A percentile compares a stretch with the other conserved stretches of the same genome.
These are phyloP conservation scores for Fusarium sp. DNA, from an alignment of 2,329 filamentous ascomycete genomes.

Conservation along the genomic window DNA sequence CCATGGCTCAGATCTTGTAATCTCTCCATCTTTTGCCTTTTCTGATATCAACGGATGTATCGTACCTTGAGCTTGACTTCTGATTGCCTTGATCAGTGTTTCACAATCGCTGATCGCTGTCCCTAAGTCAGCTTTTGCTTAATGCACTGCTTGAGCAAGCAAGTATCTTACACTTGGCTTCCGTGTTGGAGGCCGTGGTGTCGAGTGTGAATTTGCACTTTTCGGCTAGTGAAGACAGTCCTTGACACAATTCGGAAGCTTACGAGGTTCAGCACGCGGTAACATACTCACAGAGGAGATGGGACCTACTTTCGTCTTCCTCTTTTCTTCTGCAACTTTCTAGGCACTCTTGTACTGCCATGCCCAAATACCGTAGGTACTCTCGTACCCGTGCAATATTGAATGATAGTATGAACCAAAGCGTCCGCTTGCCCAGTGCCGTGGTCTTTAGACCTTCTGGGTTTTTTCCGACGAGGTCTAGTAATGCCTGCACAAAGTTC, in stretches of 20 bases:
- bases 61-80: no score
- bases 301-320: background rate
- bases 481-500: background rate
- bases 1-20: conserved; percentile 28
- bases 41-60: background rate
- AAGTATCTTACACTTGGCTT: background rate
- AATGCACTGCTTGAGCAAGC: rapidly evolving
- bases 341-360: background rate
- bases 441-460: background rate
- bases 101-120: conserved; percentile 34
- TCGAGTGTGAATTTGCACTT: background rate
- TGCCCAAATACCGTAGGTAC: background rate
- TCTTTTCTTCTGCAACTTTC: background rate
- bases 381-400: conserved; percentile 1
- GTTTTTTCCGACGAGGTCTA: conserved; percentile 11
- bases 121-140: background rate
- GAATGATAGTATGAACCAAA: conserved; percentile 16
- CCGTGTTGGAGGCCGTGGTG: background rate
- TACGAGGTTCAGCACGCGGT: background rate
- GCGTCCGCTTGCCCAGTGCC: conserved; percentile 21
- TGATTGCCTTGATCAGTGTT: conserved; percentile 37
- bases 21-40: conserved; percentile 5
- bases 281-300: no score
- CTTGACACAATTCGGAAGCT: background rate
- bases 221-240: background rate